Evolutionary conservation across 2,329 filamentous ascomycete genomes (phyloP), one percentile per base, ranked within the genome.

Genomic region (Diaporthe sp.): DNA sequence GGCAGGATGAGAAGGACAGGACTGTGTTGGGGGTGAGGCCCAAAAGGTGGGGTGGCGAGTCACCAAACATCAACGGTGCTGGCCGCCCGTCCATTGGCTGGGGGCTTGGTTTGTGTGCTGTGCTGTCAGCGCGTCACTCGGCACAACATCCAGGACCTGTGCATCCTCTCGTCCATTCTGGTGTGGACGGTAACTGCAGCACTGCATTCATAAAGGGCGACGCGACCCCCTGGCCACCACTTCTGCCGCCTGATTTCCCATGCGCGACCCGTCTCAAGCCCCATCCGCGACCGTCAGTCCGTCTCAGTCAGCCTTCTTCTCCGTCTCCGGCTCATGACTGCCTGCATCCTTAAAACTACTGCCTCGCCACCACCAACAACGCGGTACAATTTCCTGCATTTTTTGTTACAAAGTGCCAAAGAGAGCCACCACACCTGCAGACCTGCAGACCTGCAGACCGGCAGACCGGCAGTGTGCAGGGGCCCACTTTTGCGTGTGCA

Each of bases 221-320:
- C 56, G 47, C 70, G 70, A 44, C 56, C 68, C 56, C 71, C 39
- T 51, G 69, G 56, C 30, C 58, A 44, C 68, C 68, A 56, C 58
- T 51, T 25, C 42, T 71, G 69, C 35, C 27, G 53, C 73, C 73
- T 71, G 37, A 35, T 47, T 53, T 51, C 17, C 70, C 59, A 44
- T 50, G 39, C 59, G 70, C 51, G 61, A 69, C 69, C 73, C 66
- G 73, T 72, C 70, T 69, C 51, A 65, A 51, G 44, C 69, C 44
- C 30, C 44, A 51, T 51, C 44, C 61, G 61, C 61, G 63, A 66
- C 63, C 30, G 15, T 51, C 47, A n/a, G 25, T 35, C 42, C 19
- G 30, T 50, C 42, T 35, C 58, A 30, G 58, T 37, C 59, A 30
- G n/a, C 59, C 30, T 12, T 19, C 32, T 19, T 3, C n/a, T 51